Percentiles rank a stretch among this genome's conserved stretches.
These are phyloP conservation scores for Tolypocladium pustulatum DNA, from an alignment of 2,329 filamentous ascomycete genomes.

Conservation along the genomic window DNA sequence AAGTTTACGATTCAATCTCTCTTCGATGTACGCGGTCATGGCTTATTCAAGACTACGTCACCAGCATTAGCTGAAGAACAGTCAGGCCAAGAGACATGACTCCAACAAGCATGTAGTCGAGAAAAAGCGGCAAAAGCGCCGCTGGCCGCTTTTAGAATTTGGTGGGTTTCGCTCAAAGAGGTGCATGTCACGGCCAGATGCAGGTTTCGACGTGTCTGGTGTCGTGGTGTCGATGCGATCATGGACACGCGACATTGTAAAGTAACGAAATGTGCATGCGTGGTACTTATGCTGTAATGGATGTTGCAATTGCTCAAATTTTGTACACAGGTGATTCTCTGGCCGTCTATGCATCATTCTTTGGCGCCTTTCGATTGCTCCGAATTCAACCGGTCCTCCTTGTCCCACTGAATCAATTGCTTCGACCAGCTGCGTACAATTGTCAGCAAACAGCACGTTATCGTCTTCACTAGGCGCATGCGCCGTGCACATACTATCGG, in stretches of 20 bases:
- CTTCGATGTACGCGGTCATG: too few relatives aligned
- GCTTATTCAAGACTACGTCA: not conserved
- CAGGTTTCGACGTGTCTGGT: not conserved
- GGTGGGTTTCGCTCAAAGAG: not conserved
- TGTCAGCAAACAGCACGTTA: not conserved
- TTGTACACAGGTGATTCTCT: constrained; percentile 5
- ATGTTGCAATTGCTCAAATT: not conserved
- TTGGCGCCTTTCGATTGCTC: constrained; percentile 17
- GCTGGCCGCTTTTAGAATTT: too few relatives aligned
- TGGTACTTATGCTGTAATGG: not conserved
- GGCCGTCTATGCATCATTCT: constrained; percentile 12
- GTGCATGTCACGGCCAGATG: not conserved
- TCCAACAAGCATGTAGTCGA: too few relatives aligned
- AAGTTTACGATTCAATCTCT: too few relatives aligned
- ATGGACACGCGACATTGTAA: not conserved
- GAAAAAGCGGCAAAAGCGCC: not conserved
- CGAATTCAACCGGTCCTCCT: constrained; percentile 27
- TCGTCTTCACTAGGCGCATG: not conserved
- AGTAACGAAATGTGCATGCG: not conserved
- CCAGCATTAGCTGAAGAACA: not conserved
- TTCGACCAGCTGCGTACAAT: constrained; percentile 30
- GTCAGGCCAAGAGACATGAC: not conserved
- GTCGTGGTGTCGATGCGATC: not conserved
- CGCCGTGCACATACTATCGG: constrained; percentile 55
- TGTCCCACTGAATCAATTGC: constrained; percentile 33